Conservation (phyloP, 345 rosid genomes). For the Murraya koenigii region DNA sequence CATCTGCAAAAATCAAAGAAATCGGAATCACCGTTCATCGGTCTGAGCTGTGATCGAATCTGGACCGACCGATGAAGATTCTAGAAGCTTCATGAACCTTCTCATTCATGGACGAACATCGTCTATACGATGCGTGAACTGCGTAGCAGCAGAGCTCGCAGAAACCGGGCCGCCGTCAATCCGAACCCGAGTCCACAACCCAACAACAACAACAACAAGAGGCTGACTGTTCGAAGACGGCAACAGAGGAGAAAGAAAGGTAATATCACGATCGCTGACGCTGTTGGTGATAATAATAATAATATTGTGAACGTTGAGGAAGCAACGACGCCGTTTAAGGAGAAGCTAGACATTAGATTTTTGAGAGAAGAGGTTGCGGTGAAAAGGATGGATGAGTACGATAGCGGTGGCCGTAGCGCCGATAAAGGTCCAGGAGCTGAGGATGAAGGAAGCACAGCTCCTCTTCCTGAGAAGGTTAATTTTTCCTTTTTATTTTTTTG, state of each 20-base stretch:
- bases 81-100: conserved; percentile 40
- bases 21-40: not conserved
- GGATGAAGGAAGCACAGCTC: conserved; percentile 86
- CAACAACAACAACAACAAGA: conserved; percentile 14
- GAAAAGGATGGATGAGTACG: conserved; percentile 63
- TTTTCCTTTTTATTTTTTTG: not conserved
- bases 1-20: not conserved
- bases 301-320: conserved; percentile 13
- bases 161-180: conserved; percentile 29
- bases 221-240: not conserved
- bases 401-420: conserved; percentile 71
- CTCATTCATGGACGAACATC: conserved; percentile 25
- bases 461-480: conserved; percentile 80
- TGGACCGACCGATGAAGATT: conserved; percentile 20
- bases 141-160: conserved; percentile 38
- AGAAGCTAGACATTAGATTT: conserved; percentile 20
- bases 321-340: conserved; percentile 21
- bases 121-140: conserved; percentile 48
- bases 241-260: conserved; percentile 10
- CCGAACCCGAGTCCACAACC: conserved; percentile 27
- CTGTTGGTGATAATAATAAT: not conserved
- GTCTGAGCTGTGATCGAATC: conserved; percentile 2
- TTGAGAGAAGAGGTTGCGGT: conserved; percentile 28
- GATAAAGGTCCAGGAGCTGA: conserved; percentile 60
- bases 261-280: conserved; percentile 22